Conservation (phyloP, 2,329 filamentous ascomycete genomes). For the Aspergillus sp. region DNA sequence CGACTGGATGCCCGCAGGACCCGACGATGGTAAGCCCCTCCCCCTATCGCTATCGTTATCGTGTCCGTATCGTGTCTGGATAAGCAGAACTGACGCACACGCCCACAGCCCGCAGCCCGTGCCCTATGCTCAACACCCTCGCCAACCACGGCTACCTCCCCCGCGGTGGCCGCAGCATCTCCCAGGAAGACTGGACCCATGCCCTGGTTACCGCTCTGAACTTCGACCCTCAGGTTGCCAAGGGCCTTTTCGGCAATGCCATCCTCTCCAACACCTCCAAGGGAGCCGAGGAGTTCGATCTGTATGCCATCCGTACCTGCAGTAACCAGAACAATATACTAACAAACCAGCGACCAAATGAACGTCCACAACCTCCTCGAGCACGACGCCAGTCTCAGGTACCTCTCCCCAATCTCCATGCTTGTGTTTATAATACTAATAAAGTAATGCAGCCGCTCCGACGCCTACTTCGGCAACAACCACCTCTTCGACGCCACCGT, state of each 20-base stretch:
- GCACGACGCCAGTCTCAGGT: conserved; percentile 27
- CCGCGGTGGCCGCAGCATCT: conserved; percentile 38
- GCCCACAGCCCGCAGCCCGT: conserved; percentile 29
- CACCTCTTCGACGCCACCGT: conserved; percentile 54
- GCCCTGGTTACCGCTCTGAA: conserved; percentile 15
- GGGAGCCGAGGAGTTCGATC: not conserved
- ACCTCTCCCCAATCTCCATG: conserved; percentile 4
- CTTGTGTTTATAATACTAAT: too few relatives aligned
- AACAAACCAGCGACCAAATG: conserved; percentile 20
- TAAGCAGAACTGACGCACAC: not conserved
- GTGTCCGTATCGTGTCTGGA: too few relatives aligned
- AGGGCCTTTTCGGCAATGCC: conserved; percentile 1
- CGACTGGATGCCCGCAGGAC: too few relatives aligned
- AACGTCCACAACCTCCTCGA: conserved; percentile 23
- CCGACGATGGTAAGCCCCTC: not conserved
- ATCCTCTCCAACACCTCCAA: conserved; percentile 1
- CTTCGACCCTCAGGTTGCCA: not conserved
- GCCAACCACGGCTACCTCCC: conserved; percentile 45
- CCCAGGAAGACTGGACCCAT: conserved; percentile 33
- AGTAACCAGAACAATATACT: not conserved
- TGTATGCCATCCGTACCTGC: not conserved
- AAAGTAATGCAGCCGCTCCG: conserved; percentile 18
- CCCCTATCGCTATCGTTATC: not conserved
- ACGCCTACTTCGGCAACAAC: conserved; percentile 50
- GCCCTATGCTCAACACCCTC: conserved; percentile 42